Evolutionary conservation across 23 red algal genomes (phyloP).

Genomic region (Gracilaria caudata): DNA sequence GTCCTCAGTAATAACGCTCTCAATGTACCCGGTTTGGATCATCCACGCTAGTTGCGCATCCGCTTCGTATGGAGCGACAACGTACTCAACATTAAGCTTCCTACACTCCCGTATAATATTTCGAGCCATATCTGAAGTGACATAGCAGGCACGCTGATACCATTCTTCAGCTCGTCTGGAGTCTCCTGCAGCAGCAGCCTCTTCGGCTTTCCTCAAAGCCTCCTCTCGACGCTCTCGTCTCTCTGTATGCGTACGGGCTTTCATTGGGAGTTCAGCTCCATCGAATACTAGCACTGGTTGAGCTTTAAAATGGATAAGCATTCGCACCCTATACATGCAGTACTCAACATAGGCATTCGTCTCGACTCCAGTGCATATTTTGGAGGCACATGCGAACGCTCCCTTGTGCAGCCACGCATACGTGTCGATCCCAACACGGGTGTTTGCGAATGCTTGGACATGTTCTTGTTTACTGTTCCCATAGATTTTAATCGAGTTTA

Average conservation of each 20-base stretch:
- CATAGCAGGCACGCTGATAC: conserved; percentile 79
- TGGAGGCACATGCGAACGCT: conserved; percentile 69
- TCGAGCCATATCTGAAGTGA: conserved; percentile 91
- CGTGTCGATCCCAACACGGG: conserved; percentile 85
- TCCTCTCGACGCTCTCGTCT: conserved; percentile 59
- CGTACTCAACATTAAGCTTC: conserved; percentile 70
- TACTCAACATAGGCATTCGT: conserved; percentile 77
- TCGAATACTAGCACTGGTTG: conserved; percentile 96
- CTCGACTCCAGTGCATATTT: conserved; percentile 58
- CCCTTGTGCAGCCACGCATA: conserved; percentile 92
- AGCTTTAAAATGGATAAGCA: conserved; percentile 81
- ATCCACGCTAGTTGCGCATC: conserved; percentile 98
- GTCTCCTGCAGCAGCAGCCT: conserved; percentile 52
- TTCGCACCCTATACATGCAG: conserved; percentile 83
- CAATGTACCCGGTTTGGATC: conserved; percentile 60
- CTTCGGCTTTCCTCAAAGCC: conserved; percentile 54
- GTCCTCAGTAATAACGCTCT: conserved; percentile 95
- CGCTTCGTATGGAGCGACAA: conserved; percentile 98
- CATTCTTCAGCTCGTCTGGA: conserved; percentile 55
- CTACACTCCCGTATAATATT: conserved; percentile 70
- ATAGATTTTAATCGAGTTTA: neutral
- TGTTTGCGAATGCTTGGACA: conserved; percentile 72
- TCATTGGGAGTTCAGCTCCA: conserved; percentile 90
- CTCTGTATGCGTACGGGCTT: conserved; percentile 74
- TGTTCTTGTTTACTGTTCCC: conserved; percentile 54